Evolutionary conservation across 345 rosid species (phyloP).

Genomic region (Cardamine resedifolia): DNA sequence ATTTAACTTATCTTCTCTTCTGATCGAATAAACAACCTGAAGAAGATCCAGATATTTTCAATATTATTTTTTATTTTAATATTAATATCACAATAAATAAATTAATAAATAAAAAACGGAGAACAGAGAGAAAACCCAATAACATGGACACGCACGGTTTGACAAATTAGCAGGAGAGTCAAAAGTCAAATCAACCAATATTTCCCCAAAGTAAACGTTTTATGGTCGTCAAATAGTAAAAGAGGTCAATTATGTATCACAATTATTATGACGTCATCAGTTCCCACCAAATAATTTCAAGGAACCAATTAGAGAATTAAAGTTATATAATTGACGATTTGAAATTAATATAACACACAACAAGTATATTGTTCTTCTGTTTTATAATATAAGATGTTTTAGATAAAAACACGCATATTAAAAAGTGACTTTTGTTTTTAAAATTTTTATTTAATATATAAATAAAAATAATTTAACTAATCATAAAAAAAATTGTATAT

Average conservation of each 20-base stretch:
- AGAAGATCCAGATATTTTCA: conserved; percentile 32
- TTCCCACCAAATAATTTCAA: neutral
- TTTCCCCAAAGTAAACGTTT: conserved; percentile 3
- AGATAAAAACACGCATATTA: too few species aligned
- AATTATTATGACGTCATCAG: neutral
- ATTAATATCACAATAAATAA: neutral
- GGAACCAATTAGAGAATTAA: neutral
- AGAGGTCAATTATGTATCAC: conserved; percentile 1
- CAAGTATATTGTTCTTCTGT: too few species aligned
- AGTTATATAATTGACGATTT: neutral
- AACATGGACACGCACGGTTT: conserved; percentile 30
- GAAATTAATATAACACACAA: neutral
- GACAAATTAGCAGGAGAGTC: conserved; percentile 26
- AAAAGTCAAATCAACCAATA: conserved; percentile 16
- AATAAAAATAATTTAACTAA: too few species aligned
- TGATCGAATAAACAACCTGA: conserved; percentile 33
- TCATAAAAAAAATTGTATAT: too few species aligned
- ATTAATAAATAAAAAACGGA: neutral
- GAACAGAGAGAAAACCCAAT: conserved; percentile 2
- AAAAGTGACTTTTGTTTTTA: too few species aligned
- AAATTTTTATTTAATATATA: too few species aligned
- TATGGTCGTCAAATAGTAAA: neutral
- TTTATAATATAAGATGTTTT: too few species aligned
- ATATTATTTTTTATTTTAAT: neutral
- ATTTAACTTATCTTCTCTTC: conserved; percentile 7